Evolutionary conservation across 164 flowering plant species (phyloP).

Genomic region (Tetracentron sinense): DNA sequence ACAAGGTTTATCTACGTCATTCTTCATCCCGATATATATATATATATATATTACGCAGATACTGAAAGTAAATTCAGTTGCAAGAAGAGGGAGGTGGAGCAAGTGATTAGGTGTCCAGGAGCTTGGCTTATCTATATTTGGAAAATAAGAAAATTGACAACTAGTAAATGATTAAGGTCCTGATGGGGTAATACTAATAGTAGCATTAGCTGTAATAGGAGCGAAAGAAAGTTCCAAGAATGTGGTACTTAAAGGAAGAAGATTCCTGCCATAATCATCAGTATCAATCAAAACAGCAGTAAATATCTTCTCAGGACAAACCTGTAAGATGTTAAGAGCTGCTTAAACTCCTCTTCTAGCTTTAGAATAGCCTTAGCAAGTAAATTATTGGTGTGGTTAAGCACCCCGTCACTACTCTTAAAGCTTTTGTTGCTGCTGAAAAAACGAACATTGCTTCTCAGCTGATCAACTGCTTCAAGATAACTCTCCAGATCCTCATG

Average conservation of each 20-base stretch:
- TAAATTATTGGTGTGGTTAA: constrained; percentile 71
- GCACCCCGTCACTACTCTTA: constrained; percentile 75
- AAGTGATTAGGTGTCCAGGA: too few species aligned
- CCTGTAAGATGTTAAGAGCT: constrained; percentile 75
- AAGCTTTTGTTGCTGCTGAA: constrained; percentile 69
- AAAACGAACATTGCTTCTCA: constrained; percentile 62
- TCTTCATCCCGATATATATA: too few species aligned
- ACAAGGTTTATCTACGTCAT: too few species aligned
- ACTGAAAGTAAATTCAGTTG: too few species aligned
- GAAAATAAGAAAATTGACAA: too few species aligned
- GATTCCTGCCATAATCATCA: neutral
- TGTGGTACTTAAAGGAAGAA: neutral
- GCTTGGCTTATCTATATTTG: too few species aligned
- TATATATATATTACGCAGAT: too few species aligned
- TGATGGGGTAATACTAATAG: too few species aligned
- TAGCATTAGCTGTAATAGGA: too few species aligned
- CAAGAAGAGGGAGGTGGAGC: too few species aligned
- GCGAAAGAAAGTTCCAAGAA: too few species aligned
- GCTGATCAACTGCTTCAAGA: constrained; percentile 83
- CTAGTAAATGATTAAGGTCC: too few species aligned
- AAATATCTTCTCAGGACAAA: constrained; percentile 18
- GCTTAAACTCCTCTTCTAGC: constrained; percentile 87
- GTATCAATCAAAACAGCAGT: neutral
- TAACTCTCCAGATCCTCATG: constrained; percentile 92
- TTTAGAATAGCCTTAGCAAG: constrained; percentile 79